Conservation (phyloP, 2,329 filamentous ascomycete species). For the Pestalotiopsis sp. region DNA sequence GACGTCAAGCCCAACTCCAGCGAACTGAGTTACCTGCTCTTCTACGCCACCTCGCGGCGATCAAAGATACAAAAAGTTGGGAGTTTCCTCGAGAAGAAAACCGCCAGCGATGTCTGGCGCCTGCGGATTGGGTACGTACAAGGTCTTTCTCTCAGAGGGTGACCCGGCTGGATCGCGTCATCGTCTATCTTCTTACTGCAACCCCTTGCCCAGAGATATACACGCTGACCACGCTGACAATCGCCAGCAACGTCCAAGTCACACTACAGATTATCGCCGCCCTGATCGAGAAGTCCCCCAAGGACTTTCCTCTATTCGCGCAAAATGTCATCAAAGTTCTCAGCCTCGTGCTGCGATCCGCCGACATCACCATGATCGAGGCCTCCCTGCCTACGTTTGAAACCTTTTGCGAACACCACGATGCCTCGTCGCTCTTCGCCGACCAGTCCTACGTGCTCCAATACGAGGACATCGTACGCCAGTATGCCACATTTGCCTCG, state of each 20-base stretch:
- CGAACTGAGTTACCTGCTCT: slow-evolving; percentile 94
- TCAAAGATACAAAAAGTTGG: slow-evolving; percentile 97
- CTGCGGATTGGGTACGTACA: slow-evolving; percentile 75
- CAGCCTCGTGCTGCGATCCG: slow-evolving; percentile 77
- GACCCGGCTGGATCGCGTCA: neutral
- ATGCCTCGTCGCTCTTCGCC: slow-evolving; percentile 79
- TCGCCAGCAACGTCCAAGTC: slow-evolving; percentile 80
- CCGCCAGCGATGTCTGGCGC: slow-evolving; percentile 86
- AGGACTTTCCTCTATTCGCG: slow-evolving; percentile 87
- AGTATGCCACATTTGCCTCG: slow-evolving; percentile 79
- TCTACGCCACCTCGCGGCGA: slow-evolving; percentile 91
- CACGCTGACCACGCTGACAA: neutral
- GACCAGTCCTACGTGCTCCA: slow-evolving; percentile 81
- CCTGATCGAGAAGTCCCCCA: slow-evolving; percentile 88
- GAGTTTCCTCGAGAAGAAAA: slow-evolving; percentile 91
- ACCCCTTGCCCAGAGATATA: slow-evolving; percentile 6
- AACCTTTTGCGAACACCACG: slow-evolving; percentile 85
- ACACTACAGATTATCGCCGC: slow-evolving; percentile 90
- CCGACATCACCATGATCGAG: slow-evolving; percentile 90
- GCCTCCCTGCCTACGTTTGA: slow-evolving; percentile 85
- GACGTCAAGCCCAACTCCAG: slow-evolving; percentile 95
- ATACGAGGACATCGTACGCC: slow-evolving; percentile 78
- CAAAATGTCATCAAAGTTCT: slow-evolving; percentile 83
- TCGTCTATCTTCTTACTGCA: neutral
- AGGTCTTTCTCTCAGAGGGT: neutral